These are phyloP conservation scores for Rubroshorea leprosula DNA, from an alignment of 345 rosid species.

Conservation along the genomic window DNA sequence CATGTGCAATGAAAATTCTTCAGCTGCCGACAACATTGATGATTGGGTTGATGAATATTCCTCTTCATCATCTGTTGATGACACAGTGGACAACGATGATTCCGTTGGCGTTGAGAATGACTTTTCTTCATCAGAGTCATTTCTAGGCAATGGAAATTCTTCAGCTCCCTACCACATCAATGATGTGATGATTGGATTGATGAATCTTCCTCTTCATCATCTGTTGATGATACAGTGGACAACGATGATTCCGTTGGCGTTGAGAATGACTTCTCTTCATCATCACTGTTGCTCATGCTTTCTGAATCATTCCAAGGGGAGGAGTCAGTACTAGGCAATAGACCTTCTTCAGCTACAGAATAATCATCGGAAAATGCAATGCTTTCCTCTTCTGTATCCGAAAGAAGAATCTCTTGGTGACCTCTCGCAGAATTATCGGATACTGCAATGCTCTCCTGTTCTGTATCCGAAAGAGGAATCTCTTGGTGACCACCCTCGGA, in stretches of 20 bases:
- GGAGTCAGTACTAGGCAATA: conserved; percentile 7
- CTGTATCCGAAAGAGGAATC: no score
- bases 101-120: not conserved
- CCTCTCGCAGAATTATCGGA: not conserved
- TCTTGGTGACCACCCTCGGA: no score
- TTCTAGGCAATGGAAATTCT: conserved; percentile 8
- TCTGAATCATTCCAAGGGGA: not conserved
- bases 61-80: not conserved
- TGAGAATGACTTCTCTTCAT: not conserved
- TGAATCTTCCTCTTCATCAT: not conserved
- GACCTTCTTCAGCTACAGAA: conserved; percentile 13
- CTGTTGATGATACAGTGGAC: not conserved
- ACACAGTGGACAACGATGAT: not conserved
- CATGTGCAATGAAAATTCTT: no score
- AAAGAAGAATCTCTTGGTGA: conserved; percentile 15
- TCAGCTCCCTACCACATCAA: no score
- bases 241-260: not conserved
- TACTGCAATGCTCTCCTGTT: no score
- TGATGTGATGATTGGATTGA: not conserved
- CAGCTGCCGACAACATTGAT: not conserved
- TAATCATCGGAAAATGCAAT: conserved; percentile 1
- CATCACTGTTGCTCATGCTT: conserved; percentile 2
- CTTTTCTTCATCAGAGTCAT: conserved; percentile 5
- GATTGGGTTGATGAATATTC: not conserved
- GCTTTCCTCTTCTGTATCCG: conserved; percentile 17